phyloP scores from a whole-genome alignment of 352 stramenopile species.

The Achlya hypogyna region DNA sequence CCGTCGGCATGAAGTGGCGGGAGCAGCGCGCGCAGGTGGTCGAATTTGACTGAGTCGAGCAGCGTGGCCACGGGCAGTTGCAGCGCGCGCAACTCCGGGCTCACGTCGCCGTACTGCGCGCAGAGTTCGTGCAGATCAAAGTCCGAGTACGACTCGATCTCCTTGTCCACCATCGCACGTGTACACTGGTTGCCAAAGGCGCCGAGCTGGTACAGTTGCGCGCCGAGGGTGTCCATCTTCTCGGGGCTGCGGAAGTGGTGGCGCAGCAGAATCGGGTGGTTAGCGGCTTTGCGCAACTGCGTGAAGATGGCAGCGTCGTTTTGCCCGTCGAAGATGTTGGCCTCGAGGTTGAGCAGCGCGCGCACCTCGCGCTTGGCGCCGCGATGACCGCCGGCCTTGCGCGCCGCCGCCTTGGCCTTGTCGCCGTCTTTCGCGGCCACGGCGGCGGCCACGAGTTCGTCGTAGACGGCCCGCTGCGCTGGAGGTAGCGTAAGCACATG shows the following conservation, averaged over 20 bases:
- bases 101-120: slow-evolving; percentile 70
- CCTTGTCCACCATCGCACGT: slow-evolving; percentile 78
- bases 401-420: slow-evolving; percentile 24
- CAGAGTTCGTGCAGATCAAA: slow-evolving; percentile 94
- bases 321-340: slow-evolving; percentile 19
- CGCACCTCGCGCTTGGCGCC: slow-evolving; percentile 34
- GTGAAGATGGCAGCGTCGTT: slow-evolving; percentile 86
- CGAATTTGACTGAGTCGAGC: slow-evolving; percentile 92
- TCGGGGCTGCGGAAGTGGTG: slow-evolving; percentile 63
- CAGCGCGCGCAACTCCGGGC: slow-evolving; percentile 67
- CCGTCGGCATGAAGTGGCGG: slow-evolving; percentile 78
- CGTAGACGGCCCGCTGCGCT: slow-evolving; percentile 82
- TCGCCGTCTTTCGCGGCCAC: slow-evolving; percentile 46
- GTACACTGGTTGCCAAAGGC: slow-evolving; percentile 81
- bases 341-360: slow-evolving; percentile 27
- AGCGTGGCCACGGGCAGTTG: slow-evolving; percentile 83
- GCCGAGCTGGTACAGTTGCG: slow-evolving; percentile 64
- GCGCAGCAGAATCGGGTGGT: slow-evolving; percentile 93
- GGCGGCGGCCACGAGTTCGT: slow-evolving; percentile 53
- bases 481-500: slow-evolving; percentile 76
- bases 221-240: slow-evolving; percentile 73
- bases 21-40: slow-evolving; percentile 80
- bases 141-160: slow-evolving; percentile 91
- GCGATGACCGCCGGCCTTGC: slow-evolving; percentile 32
- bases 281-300: slow-evolving; percentile 94